Evolutionary conservation across 306 rosid species (phyloP), one percentile per base, ranked within the genome.

Genomic region (Vigna radiata): DNA sequence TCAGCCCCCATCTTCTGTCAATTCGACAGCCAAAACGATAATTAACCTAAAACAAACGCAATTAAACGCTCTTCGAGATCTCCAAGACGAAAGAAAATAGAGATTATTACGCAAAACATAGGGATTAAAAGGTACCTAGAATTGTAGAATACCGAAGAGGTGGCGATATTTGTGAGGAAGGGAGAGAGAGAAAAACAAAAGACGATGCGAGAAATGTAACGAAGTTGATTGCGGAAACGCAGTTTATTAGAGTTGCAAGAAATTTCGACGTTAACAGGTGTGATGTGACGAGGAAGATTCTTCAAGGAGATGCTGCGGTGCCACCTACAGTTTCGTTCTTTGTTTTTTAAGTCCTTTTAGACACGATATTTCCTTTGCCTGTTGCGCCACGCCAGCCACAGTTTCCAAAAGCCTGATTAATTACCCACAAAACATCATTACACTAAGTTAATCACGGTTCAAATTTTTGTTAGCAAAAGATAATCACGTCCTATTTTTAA

Each of bases 1-100:
- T 75, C 79, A 14, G 67, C 49, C 16, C 58, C 27, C 86, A 85
- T 82, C 55, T 19, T 74, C 72, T 73, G 23, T 62, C 53, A 52
- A 59, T 14, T 3, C 50, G 46, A 47, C 58, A 63, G 62, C 15
- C 29, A 14, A 44, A 44, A 12, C 5, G 49, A 25, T n/a, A 53
- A 33, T 63, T 11, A 18, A 14, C 25, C 7, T 4, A 58, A 10
- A 58, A 23, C 6, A 63, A 12, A 44, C 5, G 2, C 3, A 41
- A 41, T 41, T 2, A 39, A 50, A 76, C 5, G 13, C 8, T 6
- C 17, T 10, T 16, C 19, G 18, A 1, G 21, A 69, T 14, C 72
- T 8, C n/a, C 48, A 19, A 3, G 2, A 47, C 5, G 50, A 17
- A 59, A 15, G 5, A 29, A 29, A 8, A 31, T 19, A 29, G 1